A percentile compares a stretch with the other conserved stretches of the same genome.
phyloP scores from a whole-genome alignment of 2,329 filamentous ascomycete species.

The Paradendryphiella salina region DNA sequence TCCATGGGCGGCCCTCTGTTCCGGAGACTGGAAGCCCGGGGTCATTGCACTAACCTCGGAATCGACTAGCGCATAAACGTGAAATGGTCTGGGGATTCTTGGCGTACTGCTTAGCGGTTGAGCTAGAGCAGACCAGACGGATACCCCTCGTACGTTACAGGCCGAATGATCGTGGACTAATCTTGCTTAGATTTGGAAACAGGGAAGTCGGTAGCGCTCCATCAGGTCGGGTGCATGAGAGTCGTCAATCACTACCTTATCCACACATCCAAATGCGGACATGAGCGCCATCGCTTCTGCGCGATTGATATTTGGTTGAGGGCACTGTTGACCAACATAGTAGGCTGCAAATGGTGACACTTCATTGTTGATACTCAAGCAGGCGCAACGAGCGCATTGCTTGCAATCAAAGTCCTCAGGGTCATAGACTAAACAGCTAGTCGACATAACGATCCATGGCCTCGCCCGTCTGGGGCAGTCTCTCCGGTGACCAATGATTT shows the following conservation, averaged over 20 bases:
- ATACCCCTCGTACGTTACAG: slow-evolving; percentile 13
- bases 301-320: background rate
- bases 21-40: slow-evolving; percentile 30
- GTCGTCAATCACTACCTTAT: slow-evolving; percentile 15
- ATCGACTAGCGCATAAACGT: slow-evolving; percentile 18
- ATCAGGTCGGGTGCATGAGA: slow-evolving; percentile 15
- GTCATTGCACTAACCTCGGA: slow-evolving; percentile 19
- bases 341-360: background rate
- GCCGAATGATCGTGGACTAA: slow-evolving; percentile 9
- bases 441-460: background rate
- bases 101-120: slow-evolving; percentile 13
- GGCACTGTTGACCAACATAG: background rate
- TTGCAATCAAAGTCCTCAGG: background rate
- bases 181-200: background rate
- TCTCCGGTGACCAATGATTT: slow-evolving; percentile 1
- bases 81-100: slow-evolving; percentile 15
- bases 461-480: slow-evolving; percentile 1
- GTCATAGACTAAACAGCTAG: background rate
- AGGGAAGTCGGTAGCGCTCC: slow-evolving; percentile 9
- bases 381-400: background rate
- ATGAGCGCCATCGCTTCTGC: slow-evolving; percentile 2
- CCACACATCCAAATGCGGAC: slow-evolving; percentile 4
- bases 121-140: slow-evolving; percentile 26
- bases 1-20: slow-evolving; percentile 28
- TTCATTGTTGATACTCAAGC: background rate